Evolutionary conservation across 2,329 filamentous ascomycete genomes (phyloP).

Genomic region (Colletotrichum liaoningense): DNA sequence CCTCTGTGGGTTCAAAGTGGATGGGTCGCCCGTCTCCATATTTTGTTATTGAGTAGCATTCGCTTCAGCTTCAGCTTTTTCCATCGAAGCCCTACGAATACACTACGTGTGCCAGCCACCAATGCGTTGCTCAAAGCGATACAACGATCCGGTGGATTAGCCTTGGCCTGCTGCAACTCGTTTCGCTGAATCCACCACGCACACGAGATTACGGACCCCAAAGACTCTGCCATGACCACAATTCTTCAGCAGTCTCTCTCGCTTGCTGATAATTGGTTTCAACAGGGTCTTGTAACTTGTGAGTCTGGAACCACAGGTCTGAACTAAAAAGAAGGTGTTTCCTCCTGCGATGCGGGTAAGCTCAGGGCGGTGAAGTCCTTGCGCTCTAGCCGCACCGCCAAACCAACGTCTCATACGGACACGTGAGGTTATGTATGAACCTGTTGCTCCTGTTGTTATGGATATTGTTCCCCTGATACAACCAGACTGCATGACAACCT

Average conservation of each 20-base stretch:
- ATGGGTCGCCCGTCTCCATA: conserved; percentile 24
- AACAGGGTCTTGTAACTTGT: neutral
- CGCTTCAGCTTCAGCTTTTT: conserved; percentile 2
- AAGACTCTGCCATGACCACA: conserved; percentile 1
- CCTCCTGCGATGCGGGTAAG: neutral
- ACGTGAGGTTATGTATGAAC: neutral
- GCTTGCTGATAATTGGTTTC: conserved; percentile 20
- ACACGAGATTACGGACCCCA: conserved; percentile 1
- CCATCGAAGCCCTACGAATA: conserved; percentile 12
- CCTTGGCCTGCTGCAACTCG: conserved; percentile 8
- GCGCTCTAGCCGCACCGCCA: neutral
- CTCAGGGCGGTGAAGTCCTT: conserved; percentile 10
- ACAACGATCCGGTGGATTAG: neutral
- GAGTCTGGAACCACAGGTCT: neutral
- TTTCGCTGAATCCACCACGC: conserved; percentile 9
- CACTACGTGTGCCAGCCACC: neutral
- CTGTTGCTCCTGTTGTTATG: neutral
- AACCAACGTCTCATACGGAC: neutral
- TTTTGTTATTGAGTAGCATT: conserved; percentile 5
- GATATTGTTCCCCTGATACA: neutral
- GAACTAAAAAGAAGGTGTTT: neutral
- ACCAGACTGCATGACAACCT: conserved; percentile 17
- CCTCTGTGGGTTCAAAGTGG: conserved; percentile 6
- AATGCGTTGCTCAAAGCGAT: neutral
- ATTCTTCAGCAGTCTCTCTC: conserved; percentile 26